Evolutionary conservation across 129 eudicot species (phyloP).

Genomic region (Flaveria ramosissima): DNA sequence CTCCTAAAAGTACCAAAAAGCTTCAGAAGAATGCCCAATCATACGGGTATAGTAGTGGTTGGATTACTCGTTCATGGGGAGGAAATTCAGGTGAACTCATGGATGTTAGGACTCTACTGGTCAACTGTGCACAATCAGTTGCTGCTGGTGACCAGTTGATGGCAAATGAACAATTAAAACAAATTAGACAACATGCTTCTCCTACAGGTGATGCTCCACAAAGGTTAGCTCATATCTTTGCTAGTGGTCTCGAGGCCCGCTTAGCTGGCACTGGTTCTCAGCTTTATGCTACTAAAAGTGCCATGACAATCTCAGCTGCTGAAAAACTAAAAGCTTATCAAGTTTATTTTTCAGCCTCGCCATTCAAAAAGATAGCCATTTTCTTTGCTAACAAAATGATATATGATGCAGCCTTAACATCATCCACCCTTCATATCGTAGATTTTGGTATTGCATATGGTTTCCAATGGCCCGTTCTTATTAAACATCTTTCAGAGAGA

Average conservation of each 20-base stretch:
- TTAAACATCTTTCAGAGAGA: constrained; percentile 13
- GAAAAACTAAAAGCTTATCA: constrained; percentile 12
- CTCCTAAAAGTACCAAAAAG: constrained; percentile 2
- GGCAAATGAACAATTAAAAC: constrained; percentile 16
- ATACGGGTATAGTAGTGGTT: constrained; percentile 16
- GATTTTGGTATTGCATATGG: constrained; percentile 14
- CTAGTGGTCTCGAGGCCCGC: constrained; percentile 13
- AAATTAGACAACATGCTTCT: constrained; percentile 15
- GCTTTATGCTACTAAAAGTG: constrained; percentile 12
- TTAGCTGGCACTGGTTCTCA: constrained; percentile 12
- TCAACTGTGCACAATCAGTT: constrained; percentile 11
- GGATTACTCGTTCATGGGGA: constrained; percentile 18
- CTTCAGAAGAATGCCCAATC: not conserved
- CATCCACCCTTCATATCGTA: constrained; percentile 12
- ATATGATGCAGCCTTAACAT: constrained; percentile 3
- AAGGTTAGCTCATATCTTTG: constrained; percentile 13
- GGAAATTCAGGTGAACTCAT: constrained; percentile 15
- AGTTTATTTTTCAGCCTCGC: not conserved
- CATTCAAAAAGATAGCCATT: constrained; percentile 1
- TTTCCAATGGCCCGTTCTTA: constrained; percentile 13
- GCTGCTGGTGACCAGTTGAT: not conserved
- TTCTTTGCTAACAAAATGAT: constrained; percentile 8
- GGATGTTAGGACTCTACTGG: constrained; percentile 8
- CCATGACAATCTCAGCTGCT: constrained; percentile 12
- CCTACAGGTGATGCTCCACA: constrained; percentile 20